Percentiles rank a stretch among this genome's conserved stretches.
phyloP scores from a whole-genome alignment of 345 rosid species.

The Aquilaria yunnanensis region DNA sequence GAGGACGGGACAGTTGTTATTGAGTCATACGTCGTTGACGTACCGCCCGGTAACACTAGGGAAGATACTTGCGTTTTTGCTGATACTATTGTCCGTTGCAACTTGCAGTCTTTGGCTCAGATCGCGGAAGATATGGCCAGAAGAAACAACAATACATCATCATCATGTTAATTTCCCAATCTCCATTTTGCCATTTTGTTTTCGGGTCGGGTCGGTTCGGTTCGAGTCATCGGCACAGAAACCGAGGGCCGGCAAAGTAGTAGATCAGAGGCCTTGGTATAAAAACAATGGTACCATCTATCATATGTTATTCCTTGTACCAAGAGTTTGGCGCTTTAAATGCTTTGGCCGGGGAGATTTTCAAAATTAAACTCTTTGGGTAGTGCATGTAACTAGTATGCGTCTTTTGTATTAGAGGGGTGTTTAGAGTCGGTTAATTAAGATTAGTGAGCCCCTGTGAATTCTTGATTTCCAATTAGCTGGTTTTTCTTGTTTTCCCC shows the following conservation, averaged over 20 bases:
- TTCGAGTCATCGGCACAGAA: neutral
- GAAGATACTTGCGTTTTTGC: slow-evolving; percentile 77
- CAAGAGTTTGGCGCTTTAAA: too few species aligned
- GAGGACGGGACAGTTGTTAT: slow-evolving; percentile 52
- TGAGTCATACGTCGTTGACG: slow-evolving; percentile 84
- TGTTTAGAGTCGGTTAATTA: neutral
- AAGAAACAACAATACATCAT: neutral
- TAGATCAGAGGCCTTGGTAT: neutral
- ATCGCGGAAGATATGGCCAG: slow-evolving; percentile 44
- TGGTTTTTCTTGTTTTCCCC: neutral
- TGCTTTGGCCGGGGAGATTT: too few species aligned
- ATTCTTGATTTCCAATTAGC: neutral
- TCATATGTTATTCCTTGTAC: too few species aligned
- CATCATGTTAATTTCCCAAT: slow-evolving; percentile 5
- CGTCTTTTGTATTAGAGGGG: too few species aligned
- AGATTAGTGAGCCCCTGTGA: neutral
- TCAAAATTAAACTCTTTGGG: too few species aligned
- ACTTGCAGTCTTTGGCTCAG: slow-evolving; percentile 75
- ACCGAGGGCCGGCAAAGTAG: neutral
- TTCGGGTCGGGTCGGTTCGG: slow-evolving; percentile 11
- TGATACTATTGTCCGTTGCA: slow-evolving; percentile 83
- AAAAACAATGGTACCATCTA: neutral
- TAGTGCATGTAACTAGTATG: too few species aligned
- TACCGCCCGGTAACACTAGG: slow-evolving; percentile 69
- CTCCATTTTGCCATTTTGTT: slow-evolving; percentile 8